phyloP scores from a whole-genome alignment of 2,329 filamentous ascomycete genomes.

The Penicillium sp. region DNA sequence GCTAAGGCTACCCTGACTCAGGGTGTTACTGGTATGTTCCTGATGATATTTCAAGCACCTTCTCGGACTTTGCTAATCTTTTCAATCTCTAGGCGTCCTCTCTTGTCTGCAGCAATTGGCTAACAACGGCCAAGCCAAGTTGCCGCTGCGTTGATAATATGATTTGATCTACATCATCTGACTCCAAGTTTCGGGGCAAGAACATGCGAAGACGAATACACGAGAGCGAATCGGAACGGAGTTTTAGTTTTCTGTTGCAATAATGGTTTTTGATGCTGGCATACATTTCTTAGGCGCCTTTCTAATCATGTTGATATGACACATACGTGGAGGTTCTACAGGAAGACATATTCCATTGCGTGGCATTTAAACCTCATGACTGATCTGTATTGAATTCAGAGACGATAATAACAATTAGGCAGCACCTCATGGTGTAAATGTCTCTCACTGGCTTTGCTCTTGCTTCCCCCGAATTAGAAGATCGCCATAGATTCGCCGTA shows the following conservation, averaged over 20 bases:
- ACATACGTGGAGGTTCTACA: slow-evolving; percentile 2
- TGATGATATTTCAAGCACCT: not conserved
- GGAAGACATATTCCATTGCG: not conserved
- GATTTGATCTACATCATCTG: not conserved
- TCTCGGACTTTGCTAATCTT: slow-evolving; percentile 10
- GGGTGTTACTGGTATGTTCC: slow-evolving; percentile 75
- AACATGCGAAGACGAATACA: slow-evolving; percentile 13
- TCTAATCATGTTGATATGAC: not conserved
- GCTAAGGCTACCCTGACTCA: slow-evolving; percentile 81
- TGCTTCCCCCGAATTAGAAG: no score
- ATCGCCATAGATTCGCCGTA: no score
- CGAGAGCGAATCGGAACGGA: slow-evolving; percentile 12
- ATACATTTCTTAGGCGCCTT: not conserved
- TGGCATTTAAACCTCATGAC: not conserved
- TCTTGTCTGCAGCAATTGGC: slow-evolving; percentile 54
- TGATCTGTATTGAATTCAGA: slow-evolving; percentile 15
- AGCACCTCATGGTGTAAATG: no score
- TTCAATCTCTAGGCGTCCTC: slow-evolving; percentile 44
- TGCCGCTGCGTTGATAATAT: slow-evolving; percentile 13
- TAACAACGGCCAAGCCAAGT: slow-evolving; percentile 18
- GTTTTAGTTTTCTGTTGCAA: slow-evolving; percentile 6
- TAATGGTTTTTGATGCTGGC: not conserved
- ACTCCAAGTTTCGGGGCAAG: not conserved
- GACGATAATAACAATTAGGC: no score
- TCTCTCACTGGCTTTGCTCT: no score